Conservation (phyloP, 805 yeast species). For the Starmera quercuum region DNA sequence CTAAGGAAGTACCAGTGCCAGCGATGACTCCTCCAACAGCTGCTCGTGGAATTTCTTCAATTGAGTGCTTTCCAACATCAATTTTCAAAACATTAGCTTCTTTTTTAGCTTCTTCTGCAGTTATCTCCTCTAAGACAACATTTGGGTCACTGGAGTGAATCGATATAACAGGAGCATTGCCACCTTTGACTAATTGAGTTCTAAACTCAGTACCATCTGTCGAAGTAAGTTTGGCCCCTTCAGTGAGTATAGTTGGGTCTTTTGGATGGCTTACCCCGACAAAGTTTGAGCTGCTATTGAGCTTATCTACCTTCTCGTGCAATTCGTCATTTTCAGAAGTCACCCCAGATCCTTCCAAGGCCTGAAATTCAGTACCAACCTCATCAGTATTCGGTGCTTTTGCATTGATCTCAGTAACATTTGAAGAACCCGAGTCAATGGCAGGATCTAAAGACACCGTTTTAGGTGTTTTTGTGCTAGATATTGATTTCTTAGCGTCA, state of each 20-base stretch:
- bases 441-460: too few relatives aligned
- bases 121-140: constrained; percentile 9
- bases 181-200: constrained; percentile 6
- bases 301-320: too few relatives aligned
- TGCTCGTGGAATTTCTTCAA: constrained; percentile 1
- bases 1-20: not conserved
- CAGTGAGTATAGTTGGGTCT: not conserved
- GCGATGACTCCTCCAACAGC: not conserved
- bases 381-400: too few relatives aligned
- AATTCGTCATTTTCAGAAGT: too few relatives aligned
- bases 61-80: constrained; percentile 6
- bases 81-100: constrained; percentile 11
- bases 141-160: constrained; percentile 6
- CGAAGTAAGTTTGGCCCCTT: too few relatives aligned
- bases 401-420: too few relatives aligned
- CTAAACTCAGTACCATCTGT: constrained; percentile 6
- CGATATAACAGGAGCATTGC: constrained; percentile 7
- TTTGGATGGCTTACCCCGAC: not conserved
- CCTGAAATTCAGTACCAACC: too few relatives aligned
- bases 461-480: too few relatives aligned
- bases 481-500: too few relatives aligned
- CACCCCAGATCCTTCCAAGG: too few relatives aligned
- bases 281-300: not conserved
- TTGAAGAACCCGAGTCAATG: too few relatives aligned
- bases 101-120: constrained; percentile 12